phyloP scores from a whole-genome alignment of 2,329 filamentous ascomycete species.

The Monosporascus sp. region DNA sequence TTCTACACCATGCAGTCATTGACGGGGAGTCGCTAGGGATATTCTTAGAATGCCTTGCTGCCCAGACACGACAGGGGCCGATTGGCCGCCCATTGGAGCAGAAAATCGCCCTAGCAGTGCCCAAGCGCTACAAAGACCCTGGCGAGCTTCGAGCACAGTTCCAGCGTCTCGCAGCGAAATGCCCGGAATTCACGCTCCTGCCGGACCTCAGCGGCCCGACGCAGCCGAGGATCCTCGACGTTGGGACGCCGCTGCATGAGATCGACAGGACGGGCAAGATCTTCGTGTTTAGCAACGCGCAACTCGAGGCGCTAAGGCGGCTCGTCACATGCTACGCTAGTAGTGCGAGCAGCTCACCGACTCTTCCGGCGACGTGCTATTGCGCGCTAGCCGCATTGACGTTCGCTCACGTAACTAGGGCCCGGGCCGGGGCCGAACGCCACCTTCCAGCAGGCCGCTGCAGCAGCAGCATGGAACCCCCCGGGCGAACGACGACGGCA shows the following conservation, averaged over 20 bases:
- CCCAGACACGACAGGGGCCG: constrained; percentile 24
- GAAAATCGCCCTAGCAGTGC: constrained; percentile 14
- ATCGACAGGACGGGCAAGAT: constrained; percentile 35
- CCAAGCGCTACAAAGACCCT: constrained; percentile 5
- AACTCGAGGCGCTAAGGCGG: constrained; percentile 27
- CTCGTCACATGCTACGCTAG: constrained; percentile 10
- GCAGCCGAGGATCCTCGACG: constrained; percentile 23
- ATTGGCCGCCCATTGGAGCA: constrained; percentile 23
- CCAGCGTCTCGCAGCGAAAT: constrained; percentile 22
- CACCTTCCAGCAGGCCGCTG: constrained; percentile 10
- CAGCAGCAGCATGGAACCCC: neutral
- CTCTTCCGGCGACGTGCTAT: constrained; percentile 21
- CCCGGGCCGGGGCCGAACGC: constrained; percentile 23
- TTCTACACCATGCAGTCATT: constrained; percentile 36
- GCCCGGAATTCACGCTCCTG: constrained; percentile 34
- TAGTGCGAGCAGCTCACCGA: constrained; percentile 7
- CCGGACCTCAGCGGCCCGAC: constrained; percentile 31
- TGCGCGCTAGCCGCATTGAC: constrained; percentile 30
- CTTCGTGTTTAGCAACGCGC: constrained; percentile 32
- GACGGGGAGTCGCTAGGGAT: constrained; percentile 35
- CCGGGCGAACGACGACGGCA: neutral
- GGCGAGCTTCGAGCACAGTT: constrained; percentile 12
- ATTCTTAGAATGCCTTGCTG: constrained; percentile 35
- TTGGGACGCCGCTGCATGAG: constrained; percentile 20
- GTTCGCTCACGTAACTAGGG: constrained; percentile 34